These are phyloP conservation scores for Xylaria venustula DNA, from an alignment of 495 filamentous ascomycete species.

Conservation along the genomic window DNA sequence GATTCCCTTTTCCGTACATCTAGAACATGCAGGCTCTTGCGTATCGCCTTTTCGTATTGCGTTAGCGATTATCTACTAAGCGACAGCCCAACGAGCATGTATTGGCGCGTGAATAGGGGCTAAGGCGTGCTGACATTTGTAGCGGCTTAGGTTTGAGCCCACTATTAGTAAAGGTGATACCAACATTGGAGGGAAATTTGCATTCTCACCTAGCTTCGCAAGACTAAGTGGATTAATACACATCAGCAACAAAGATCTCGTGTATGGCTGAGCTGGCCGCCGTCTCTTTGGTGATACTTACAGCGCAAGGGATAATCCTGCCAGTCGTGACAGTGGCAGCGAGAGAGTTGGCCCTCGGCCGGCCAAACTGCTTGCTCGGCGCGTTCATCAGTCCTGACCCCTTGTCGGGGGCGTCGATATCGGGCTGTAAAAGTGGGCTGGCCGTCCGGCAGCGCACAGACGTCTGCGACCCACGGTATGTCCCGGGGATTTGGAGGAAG, in stretches of 20 bases:
- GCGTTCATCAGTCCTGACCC: too few relatives aligned
- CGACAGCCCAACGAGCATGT: not conserved
- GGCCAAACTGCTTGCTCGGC: too few relatives aligned
- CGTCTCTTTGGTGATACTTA: not conserved
- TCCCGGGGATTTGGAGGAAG: not conserved
- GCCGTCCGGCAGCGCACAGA: too few relatives aligned
- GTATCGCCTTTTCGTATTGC: conserved; percentile 1
- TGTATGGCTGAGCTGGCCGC: not conserved
- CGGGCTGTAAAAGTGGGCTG: not conserved
- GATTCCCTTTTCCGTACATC: conserved; percentile 2
- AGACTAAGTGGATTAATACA: not conserved
- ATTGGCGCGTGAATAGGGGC: not conserved
- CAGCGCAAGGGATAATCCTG: not conserved
- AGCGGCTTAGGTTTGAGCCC: not conserved
- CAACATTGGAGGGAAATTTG: not conserved
- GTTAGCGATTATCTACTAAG: not conserved
- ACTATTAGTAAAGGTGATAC: not conserved
- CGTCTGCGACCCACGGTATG: not conserved
- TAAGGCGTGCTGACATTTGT: not conserved
- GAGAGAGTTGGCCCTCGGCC: not conserved
- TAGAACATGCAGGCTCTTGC: not conserved
- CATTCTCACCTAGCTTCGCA: not conserved
- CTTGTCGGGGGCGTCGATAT: too few relatives aligned
- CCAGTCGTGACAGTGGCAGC: not conserved
- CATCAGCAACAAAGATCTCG: not conserved